Evolutionary conservation across 2,329 filamentous ascomycete genomes (phyloP).

Genomic region (Ilyonectria mors-panacis): DNA sequence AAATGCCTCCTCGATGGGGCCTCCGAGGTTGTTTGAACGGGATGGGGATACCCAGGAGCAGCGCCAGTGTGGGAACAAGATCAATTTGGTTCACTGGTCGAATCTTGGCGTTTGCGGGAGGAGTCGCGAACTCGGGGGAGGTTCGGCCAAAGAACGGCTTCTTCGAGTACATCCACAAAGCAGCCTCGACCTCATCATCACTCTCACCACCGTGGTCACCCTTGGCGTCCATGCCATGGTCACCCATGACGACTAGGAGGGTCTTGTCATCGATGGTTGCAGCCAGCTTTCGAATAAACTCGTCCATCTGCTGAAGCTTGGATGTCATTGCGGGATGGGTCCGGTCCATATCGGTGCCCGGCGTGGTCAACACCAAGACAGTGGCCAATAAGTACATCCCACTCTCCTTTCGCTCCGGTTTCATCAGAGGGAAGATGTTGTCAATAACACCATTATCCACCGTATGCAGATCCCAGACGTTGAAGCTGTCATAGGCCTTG

Average conservation of each 20-base stretch:
- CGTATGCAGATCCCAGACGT: slow-evolving; percentile 97
- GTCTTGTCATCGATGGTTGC: slow-evolving; percentile 85
- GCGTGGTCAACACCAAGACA: slow-evolving; percentile 97
- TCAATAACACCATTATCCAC: slow-evolving; percentile 96
- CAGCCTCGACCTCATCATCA: slow-evolving; percentile 94
- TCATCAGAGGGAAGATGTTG: slow-evolving; percentile 88
- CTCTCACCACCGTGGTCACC: slow-evolving; percentile 99
- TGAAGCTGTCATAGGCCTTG: slow-evolving; percentile 94
- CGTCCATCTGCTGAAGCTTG: slow-evolving; percentile 94
- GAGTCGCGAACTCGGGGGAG: slow-evolving; percentile 69
- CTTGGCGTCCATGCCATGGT: slow-evolving; percentile 98
- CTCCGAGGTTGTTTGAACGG: slow-evolving; percentile 97
- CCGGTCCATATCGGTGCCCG: slow-evolving; percentile 94
- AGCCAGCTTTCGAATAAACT: slow-evolving; percentile 80
- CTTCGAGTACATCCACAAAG: slow-evolving; percentile 99
- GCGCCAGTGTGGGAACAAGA: slow-evolving; percentile 89
- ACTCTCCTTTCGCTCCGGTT: slow-evolving; percentile 75
- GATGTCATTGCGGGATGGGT: slow-evolving; percentile 93
- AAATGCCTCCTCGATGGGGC: slow-evolving; percentile 95
- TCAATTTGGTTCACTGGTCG: slow-evolving; percentile 90
- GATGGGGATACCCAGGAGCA: slow-evolving; percentile 91
- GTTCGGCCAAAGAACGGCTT: slow-evolving; percentile 86
- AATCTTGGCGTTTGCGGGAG: slow-evolving; percentile 81
- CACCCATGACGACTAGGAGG: slow-evolving; percentile 95
- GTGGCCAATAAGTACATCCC: slow-evolving; percentile 97